Conservation (phyloP, 805 yeast species). For the Saccharomyces eubayanus region DNA sequence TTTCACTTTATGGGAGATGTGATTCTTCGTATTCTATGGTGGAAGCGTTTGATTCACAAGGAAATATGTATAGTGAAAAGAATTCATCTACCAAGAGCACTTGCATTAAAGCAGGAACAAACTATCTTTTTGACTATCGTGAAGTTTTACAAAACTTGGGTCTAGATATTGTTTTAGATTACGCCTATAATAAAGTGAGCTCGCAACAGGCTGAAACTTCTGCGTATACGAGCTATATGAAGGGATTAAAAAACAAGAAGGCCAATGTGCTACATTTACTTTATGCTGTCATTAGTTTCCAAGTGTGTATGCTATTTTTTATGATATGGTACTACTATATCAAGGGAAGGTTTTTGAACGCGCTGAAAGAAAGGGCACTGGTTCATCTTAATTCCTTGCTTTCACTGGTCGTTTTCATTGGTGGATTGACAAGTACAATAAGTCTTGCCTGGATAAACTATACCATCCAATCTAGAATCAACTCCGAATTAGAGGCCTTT, state of each 20-base stretch:
- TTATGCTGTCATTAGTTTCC: constrained; percentile 9
- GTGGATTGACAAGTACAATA: constrained; percentile 15
- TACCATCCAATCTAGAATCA: constrained; percentile 15
- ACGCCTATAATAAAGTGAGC: constrained; percentile 18
- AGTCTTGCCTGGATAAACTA: constrained; percentile 13
- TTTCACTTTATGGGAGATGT: constrained; percentile 23
- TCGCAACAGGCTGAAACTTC: background rate
- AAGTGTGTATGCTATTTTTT: constrained; percentile 7
- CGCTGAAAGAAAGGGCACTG: constrained; percentile 14
- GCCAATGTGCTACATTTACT: constrained; percentile 13
- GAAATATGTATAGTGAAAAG: constrained; percentile 2
- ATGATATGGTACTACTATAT: constrained; percentile 23
- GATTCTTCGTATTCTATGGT: constrained; percentile 11
- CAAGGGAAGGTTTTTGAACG: constrained; percentile 19
- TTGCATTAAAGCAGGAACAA: constrained; percentile 14
- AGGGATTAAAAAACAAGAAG: constrained; percentile 8
- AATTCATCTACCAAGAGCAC: constrained; percentile 10
- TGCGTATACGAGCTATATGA: constrained; percentile 12
- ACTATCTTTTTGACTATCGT: constrained; percentile 25
- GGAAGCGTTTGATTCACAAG: constrained; percentile 2
- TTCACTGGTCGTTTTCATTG: constrained; percentile 16
- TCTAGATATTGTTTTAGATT: constrained; percentile 23
- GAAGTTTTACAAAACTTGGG: constrained; percentile 18
- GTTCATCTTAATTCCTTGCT: constrained; percentile 21
- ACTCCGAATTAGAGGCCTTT: constrained; percentile 17